Conservation (phyloP, 73 alveolate genomes). For the Symbiodinium pilosum region DNA sequence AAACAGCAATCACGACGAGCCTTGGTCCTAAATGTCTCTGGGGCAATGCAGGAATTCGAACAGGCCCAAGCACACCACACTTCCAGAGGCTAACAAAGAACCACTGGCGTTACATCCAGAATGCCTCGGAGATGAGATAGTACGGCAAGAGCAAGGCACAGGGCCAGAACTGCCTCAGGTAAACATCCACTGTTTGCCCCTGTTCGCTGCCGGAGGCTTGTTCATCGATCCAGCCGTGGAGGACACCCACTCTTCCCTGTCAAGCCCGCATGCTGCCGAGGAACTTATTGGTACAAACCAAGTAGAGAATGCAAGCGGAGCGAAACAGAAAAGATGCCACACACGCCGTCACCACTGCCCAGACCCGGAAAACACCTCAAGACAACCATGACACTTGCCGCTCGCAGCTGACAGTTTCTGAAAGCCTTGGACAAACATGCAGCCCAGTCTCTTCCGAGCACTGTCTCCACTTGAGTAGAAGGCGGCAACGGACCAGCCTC, state of each 20-base stretch:
- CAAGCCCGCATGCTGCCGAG: background rate
- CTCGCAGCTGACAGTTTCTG: background rate
- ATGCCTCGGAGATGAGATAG: slow-evolving; percentile 60
- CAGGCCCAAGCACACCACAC: background rate
- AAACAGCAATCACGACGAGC: no score
- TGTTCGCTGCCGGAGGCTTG: no score
- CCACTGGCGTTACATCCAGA: no score
- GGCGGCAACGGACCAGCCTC: background rate
- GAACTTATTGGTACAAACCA: slow-evolving; percentile 47
- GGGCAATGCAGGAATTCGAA: no score
- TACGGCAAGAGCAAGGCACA: slow-evolving; percentile 77
- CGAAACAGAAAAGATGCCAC: slow-evolving; percentile 80
- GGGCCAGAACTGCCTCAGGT: slow-evolving; percentile 72
- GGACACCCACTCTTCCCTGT: no score
- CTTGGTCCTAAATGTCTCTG: no score
- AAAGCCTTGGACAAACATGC: background rate
- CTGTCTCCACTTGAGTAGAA: background rate
- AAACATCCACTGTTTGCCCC: background rate
- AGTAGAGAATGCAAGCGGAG: slow-evolving; percentile 75
- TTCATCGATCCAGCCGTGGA: no score
- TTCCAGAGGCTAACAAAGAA: no score
- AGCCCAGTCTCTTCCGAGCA: background rate
- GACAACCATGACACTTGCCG: background rate
- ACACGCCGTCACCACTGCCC: slow-evolving; percentile 73
- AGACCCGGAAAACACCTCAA: slow-evolving; percentile 66